Conservation (phyloP, 2,329 filamentous ascomycete species). For the Plectosphaerella cucumerina region DNA sequence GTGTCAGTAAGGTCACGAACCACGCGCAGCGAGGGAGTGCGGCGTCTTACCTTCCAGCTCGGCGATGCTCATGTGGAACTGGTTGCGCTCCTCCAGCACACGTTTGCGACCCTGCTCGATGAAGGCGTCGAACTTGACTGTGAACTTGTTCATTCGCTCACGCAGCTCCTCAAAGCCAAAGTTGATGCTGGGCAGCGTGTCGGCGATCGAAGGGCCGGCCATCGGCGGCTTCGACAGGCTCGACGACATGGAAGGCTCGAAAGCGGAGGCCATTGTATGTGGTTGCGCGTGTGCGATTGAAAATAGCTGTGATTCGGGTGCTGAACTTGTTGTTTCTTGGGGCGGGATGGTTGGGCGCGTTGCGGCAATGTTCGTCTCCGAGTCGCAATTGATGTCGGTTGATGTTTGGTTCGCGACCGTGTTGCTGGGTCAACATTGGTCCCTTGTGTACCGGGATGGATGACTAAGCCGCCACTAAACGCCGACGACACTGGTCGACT, state of each 20-base stretch:
- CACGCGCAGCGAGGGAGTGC: not conserved
- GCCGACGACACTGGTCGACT: not conserved
- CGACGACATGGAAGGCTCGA: slow-evolving; percentile 66
- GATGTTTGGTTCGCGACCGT: slow-evolving; percentile 1
- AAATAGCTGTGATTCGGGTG: not conserved
- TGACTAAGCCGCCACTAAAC: not conserved
- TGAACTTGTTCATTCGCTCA: slow-evolving; percentile 93
- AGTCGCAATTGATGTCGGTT: not conserved
- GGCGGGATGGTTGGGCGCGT: not conserved
- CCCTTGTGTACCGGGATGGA: not conserved
- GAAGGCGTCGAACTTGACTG: slow-evolving; percentile 83
- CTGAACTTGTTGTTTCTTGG: not conserved
- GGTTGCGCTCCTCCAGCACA: slow-evolving; percentile 88
- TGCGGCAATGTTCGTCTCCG: not conserved
- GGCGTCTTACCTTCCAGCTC: slow-evolving; percentile 73
- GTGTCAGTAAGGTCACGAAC: not conserved
- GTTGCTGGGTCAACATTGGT: slow-evolving; percentile 13
- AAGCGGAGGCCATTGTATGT: slow-evolving; percentile 52
- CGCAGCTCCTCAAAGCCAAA: slow-evolving; percentile 96
- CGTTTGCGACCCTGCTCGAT: slow-evolving; percentile 88
- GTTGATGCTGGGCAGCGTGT: slow-evolving; percentile 81
- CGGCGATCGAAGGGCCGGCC: slow-evolving; percentile 62
- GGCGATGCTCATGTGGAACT: slow-evolving; percentile 85
- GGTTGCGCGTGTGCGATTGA: not conserved
- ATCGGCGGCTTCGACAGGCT: slow-evolving; percentile 56